phyloP scores from a whole-genome alignment of 352 stramenopile species.

The Globisporangium spiculum region DNA sequence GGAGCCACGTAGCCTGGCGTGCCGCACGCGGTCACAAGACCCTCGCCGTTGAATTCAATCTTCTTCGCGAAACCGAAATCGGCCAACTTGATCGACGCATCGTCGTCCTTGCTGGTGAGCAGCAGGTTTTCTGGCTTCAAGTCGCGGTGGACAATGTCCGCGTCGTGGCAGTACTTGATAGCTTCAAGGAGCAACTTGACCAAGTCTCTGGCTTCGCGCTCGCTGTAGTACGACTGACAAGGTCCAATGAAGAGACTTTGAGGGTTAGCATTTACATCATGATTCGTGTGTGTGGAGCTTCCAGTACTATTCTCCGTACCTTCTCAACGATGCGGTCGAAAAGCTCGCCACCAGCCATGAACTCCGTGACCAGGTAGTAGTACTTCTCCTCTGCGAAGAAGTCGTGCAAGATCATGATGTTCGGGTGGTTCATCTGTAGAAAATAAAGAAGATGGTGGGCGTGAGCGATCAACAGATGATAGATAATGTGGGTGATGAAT shows the following conservation, averaged over 20 bases:
- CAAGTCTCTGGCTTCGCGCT: conserved; percentile 84
- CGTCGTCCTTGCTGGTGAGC: conserved; percentile 75
- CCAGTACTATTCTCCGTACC: conserved; percentile 25
- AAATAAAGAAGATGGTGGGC: neutral
- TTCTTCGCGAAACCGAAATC: conserved; percentile 88
- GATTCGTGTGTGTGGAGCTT: neutral
- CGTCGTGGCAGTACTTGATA: conserved; percentile 88
- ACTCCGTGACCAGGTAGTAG: conserved; percentile 98
- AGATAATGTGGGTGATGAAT: neutral
- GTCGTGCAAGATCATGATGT: conserved; percentile 92
- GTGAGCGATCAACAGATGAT: neutral
- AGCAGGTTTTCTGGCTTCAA: conserved; percentile 85
- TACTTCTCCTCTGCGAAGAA: conserved; percentile 93
- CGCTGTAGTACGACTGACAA: conserved; percentile 85
- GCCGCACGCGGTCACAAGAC: conserved; percentile 74
- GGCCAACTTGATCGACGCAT: conserved; percentile 83
- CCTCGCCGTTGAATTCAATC: conserved; percentile 69
- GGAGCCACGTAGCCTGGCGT: conserved; percentile 83
- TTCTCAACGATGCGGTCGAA: conserved; percentile 88
- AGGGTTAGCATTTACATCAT: neutral
- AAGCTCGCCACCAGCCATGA: conserved; percentile 91
- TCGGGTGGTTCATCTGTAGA: conserved; percentile 86
- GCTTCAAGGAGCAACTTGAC: conserved; percentile 84
- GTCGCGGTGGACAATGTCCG: conserved; percentile 81
- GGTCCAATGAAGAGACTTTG: neutral